A percentile compares a stretch with the other conserved stretches of the same genome.
Conservation (phyloP, 148 eudicot genomes). For the Vaccinium macrocarpon region DNA sequence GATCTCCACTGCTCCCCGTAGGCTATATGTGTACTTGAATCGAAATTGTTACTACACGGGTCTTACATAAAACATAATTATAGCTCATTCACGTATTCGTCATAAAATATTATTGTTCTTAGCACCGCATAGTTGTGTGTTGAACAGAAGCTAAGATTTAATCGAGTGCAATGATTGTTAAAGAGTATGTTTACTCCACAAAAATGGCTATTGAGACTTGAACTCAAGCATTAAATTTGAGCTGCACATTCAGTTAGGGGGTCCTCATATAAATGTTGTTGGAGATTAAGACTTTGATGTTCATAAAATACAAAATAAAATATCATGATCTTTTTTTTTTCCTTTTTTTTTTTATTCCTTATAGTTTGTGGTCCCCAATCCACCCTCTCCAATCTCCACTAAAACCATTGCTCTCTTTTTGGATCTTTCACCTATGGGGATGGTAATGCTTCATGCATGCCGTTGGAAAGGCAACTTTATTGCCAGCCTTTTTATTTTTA, state of each 20-base stretch:
- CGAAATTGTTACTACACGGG: no score
- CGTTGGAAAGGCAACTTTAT: slow-evolving; percentile 2
- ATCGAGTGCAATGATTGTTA: no score
- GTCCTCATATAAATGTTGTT: background rate
- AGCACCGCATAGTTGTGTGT: background rate
- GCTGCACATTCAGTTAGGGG: slow-evolving; percentile 17
- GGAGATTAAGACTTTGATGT: slow-evolving; percentile 13
- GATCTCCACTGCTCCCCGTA: no score
- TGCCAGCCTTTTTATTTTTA: background rate
- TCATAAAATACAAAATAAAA: slow-evolving; percentile 1
- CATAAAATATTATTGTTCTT: no score
- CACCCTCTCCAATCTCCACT: background rate
- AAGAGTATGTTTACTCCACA: no score
- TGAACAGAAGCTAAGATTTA: background rate
- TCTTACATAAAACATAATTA: no score
- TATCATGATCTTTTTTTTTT: background rate
- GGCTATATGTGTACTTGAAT: background rate
- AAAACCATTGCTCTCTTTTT: background rate
- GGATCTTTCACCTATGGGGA: background rate
- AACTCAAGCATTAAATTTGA: slow-evolving; percentile 11
- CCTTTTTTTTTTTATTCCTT: background rate
- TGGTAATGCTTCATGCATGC: slow-evolving; percentile 4
- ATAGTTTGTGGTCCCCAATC: slow-evolving; percentile 20
- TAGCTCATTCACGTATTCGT: no score
- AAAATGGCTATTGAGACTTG: background rate